phyloP scores from a whole-genome alignment of 2,329 filamentous ascomycete species.

The Fusarium buharicum region DNA sequence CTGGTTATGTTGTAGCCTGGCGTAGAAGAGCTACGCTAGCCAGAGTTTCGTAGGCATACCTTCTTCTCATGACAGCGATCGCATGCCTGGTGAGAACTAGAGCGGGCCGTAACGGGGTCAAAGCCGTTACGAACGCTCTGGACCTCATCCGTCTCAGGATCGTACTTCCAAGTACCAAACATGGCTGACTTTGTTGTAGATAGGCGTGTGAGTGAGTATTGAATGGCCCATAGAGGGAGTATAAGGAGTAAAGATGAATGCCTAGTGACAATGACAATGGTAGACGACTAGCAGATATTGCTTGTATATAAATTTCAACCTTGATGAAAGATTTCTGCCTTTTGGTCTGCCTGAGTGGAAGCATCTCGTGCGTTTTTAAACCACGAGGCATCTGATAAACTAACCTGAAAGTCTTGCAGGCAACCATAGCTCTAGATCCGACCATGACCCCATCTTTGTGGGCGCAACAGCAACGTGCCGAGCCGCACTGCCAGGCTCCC shows the following conservation, averaged over 20 bases:
- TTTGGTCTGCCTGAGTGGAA: conserved; percentile 35
- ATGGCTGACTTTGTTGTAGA: conserved; percentile 37
- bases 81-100: conserved; percentile 54
- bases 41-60: conserved; percentile 36
- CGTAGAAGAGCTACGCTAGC: conserved; percentile 7
- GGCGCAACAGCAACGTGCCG: conserved; percentile 35
- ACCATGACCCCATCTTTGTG: conserved; percentile 25
- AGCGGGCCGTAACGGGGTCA: conserved; percentile 53
- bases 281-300: conserved; percentile 13
- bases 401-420: conserved; percentile 31
- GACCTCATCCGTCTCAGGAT: conserved; percentile 52
- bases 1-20: conserved; percentile 1
- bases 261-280: conserved; percentile 2
- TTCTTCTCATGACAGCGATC: conserved; percentile 55
- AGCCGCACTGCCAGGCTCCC: conserved; percentile 46
- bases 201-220: conserved; percentile 11
- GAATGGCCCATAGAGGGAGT: conserved; percentile 17
- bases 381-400: conserved; percentile 21
- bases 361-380: conserved; percentile 37
- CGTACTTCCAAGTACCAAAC: conserved; percentile 55
- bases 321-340: conserved; percentile 11
- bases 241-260: background rate
- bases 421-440: conserved; percentile 24
- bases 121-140: conserved; percentile 51
- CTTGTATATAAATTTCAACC: conserved; percentile 4